Evolutionary conservation across 495 filamentous ascomycete genomes (phyloP).

Genomic region (Penicillium cosmopolitanum): DNA sequence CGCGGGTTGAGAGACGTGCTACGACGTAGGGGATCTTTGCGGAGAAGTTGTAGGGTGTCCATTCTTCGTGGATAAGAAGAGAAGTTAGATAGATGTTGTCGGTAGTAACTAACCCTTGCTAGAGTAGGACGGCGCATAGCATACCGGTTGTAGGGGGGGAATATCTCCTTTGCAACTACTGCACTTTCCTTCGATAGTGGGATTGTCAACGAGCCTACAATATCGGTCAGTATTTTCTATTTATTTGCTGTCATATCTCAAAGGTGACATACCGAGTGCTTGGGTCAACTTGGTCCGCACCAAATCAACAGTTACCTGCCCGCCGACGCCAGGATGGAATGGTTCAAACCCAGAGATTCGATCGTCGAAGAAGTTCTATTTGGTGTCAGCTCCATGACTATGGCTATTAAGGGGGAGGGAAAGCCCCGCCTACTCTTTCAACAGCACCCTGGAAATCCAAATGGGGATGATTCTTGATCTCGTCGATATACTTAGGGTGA

Average conservation of each 20-base stretch:
- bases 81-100: not conserved
- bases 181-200: conserved; percentile 50
- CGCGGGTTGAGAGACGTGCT: conserved; percentile 58
- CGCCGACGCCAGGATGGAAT: conserved; percentile 34
- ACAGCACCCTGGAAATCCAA: conserved; percentile 45
- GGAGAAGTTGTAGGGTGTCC: conserved; percentile 35
- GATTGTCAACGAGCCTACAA: conserved; percentile 37
- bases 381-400: not conserved
- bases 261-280: conserved; percentile 37
- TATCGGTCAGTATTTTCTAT: not conserved
- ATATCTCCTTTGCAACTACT: conserved; percentile 39
- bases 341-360: conserved; percentile 52
- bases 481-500: conserved; percentile 52
- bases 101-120: no score
- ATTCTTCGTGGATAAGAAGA: conserved; percentile 23
- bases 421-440: conserved; percentile 34
- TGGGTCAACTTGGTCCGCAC: conserved; percentile 55
- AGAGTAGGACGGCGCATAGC: not conserved
- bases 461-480: conserved; percentile 49
- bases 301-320: conserved; percentile 33
- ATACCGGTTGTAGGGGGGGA: conserved; percentile 42
- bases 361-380: conserved; percentile 46
- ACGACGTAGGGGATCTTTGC: conserved; percentile 47
- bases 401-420: not conserved
- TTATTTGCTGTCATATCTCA: not conserved